Evolutionary conservation across 495 filamentous ascomycete species (phyloP).

Genomic region (Penicillium paxilli): DNA sequence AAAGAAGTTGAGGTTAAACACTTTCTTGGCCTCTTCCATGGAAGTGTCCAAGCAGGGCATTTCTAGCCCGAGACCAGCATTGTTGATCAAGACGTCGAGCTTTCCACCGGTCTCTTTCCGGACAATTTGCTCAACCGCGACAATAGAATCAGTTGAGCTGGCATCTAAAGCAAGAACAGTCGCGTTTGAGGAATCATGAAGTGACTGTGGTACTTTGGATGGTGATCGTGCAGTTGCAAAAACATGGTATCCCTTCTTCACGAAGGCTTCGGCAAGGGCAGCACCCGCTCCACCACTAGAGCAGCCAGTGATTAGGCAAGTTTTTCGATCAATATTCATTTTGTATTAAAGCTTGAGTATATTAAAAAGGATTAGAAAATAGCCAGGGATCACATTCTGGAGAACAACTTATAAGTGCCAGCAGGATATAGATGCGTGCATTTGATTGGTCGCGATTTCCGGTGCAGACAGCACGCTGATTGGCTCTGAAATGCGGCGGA

Average conservation of each 20-base stretch:
- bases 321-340: neutral
- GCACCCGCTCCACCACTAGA: conserved; percentile 25
- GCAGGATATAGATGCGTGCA: neutral
- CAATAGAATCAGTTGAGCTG: conserved; percentile 28
- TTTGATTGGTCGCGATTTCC: neutral
- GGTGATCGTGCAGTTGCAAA: conserved; percentile 40
- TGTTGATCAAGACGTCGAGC: conserved; percentile 34
- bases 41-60: conserved; percentile 30
- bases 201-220: conserved; percentile 29
- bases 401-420: neutral
- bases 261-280: conserved; percentile 35
- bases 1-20: conserved; percentile 34
- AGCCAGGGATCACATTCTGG: neutral
- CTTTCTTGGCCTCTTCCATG: conserved; percentile 21
- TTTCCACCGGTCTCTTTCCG: conserved; percentile 3
- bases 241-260: conserved; percentile 35
- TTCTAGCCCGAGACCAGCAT: conserved; percentile 23
- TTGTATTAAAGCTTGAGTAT: no score
- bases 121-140: conserved; percentile 10
- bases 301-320: conserved; percentile 5
- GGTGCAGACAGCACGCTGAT: neutral
- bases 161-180: conserved; percentile 31
- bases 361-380: neutral
- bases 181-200: conserved; percentile 18
- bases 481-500: conserved; percentile 3